phyloP scores from a whole-genome alignment of 495 filamentous ascomycete genomes.

The Parmelia sp. region DNA sequence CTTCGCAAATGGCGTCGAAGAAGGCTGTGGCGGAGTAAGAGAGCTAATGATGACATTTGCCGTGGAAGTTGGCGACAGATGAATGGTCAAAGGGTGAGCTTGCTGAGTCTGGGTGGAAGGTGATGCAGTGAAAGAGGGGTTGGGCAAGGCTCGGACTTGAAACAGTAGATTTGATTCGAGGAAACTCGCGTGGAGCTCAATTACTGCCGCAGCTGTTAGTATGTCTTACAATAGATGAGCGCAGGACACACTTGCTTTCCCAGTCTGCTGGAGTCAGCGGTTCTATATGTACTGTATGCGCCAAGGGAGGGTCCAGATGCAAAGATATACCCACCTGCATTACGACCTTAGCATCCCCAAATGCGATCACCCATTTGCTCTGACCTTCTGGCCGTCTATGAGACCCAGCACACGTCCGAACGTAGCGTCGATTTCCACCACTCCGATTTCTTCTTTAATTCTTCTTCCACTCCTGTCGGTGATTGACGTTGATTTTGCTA shows the following conservation, averaged over 20 bases:
- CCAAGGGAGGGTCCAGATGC: conserved; percentile 82
- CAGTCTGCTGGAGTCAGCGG: conserved; percentile 91
- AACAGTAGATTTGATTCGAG: conserved; percentile 87
- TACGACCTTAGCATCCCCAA: conserved; percentile 14
- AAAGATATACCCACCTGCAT: conserved; percentile 57
- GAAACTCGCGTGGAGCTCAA: conserved; percentile 92
- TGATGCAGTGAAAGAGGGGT: conserved; percentile 57
- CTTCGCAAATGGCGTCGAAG: conserved; percentile 75
- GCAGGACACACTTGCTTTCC: conserved; percentile 55
- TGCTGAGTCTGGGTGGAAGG: conserved; percentile 40
- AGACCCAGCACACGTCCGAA: conserved; percentile 80
- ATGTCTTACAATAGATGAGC: background rate
- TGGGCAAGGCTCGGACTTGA: conserved; percentile 88
- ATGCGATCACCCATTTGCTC: conserved; percentile 13
- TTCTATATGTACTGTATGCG: conserved; percentile 91
- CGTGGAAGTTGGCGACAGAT: conserved; percentile 91
- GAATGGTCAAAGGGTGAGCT: conserved; percentile 78
- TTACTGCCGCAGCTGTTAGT: conserved; percentile 49
- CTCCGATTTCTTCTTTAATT: conserved; percentile 63
- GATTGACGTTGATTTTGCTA: conserved; percentile 65
- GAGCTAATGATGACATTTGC: conserved; percentile 84
- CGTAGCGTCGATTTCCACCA: conserved; percentile 83
- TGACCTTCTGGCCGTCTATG: conserved; percentile 77
- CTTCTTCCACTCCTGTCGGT: conserved; percentile 61
- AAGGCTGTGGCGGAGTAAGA: conserved; percentile 62